Evolutionary conservation across 2,329 filamentous ascomycete species (phyloP).

Genomic region (Penicillium aurantiogriseum): DNA sequence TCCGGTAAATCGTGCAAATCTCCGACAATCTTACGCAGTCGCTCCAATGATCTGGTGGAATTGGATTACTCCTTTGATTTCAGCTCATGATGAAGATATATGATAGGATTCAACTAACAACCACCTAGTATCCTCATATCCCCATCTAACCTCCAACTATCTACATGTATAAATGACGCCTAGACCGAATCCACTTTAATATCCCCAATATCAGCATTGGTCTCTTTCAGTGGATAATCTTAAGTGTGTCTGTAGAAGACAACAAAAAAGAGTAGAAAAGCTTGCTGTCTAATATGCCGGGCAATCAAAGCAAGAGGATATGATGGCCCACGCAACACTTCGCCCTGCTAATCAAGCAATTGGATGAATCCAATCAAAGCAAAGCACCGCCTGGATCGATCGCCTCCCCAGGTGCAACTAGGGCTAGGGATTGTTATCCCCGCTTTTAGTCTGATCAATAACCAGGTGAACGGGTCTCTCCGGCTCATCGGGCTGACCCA

Average conservation of each 20-base stretch:
- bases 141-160: no score
- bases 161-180: no score
- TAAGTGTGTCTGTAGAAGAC: background rate
- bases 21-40: no score
- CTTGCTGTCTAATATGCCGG: background rate
- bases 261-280: background rate
- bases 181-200: background rate
- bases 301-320: background rate
- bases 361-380: background rate
- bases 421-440: background rate
- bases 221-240: background rate
- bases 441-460: conserved; percentile 7
- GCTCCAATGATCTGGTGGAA: no score
- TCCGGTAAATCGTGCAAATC: no score
- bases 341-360: background rate
- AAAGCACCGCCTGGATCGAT: background rate
- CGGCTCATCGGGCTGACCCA: conserved; percentile 29
- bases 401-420: background rate
- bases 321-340: background rate
- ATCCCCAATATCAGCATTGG: background rate
- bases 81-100: no score
- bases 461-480: conserved; percentile 35
- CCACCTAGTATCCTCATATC: no score
- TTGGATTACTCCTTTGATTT: no score
- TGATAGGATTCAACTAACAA: no score